Evolutionary conservation across 768 basidiomycete species (phyloP), one percentile per base, ranked within the genome.

Genomic region (Lactarius hengduanensis): DNA sequence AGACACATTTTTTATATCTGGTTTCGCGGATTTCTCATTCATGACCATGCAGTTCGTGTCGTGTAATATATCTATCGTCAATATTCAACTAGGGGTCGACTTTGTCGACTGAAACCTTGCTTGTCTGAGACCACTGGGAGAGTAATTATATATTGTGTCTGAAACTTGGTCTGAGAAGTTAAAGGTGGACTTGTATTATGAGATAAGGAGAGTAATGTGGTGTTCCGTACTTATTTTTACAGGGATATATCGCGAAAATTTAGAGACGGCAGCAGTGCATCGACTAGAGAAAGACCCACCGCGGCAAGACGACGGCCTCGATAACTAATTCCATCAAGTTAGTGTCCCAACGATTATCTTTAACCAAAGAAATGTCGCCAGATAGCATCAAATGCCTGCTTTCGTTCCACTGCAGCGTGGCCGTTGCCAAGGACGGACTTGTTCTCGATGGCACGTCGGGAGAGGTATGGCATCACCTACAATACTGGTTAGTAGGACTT

Each of bases 391-490:
- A 81, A 82, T 2, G 87, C 86, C 36, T 86, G 74, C 64, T 75
- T 75, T 28, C 89, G 78, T 75, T 93, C 92, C 28, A 80, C 79
- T 2, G 77, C 76, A 0, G 93, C 92, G 15, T 81, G 86, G 1
- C 89, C 90, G 22, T 83, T 79, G 18, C 89, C 90, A 32, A 98
- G 83, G 2, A 97, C 82, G 0, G 89, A 88, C 76, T 94, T 96
- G 80, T 98, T 97, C 85, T 97, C 95, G 55, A 94, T 87, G 0
- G 94, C 95, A 18, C 96, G 82, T 38, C 94, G 83, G 47, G 89
- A 83, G 10, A 97, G 83, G 75, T 96, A 98, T 0, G 96, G 94
- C 86, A 97, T 89, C 11, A 94, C 90, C 86, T 90, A 60, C 66
- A 63, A 34, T 47, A 50, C 22, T 30, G 53, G 63, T 60, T 40